Conservation (phyloP, 805 yeast genomes). For the Pichia paraexigua region DNA sequence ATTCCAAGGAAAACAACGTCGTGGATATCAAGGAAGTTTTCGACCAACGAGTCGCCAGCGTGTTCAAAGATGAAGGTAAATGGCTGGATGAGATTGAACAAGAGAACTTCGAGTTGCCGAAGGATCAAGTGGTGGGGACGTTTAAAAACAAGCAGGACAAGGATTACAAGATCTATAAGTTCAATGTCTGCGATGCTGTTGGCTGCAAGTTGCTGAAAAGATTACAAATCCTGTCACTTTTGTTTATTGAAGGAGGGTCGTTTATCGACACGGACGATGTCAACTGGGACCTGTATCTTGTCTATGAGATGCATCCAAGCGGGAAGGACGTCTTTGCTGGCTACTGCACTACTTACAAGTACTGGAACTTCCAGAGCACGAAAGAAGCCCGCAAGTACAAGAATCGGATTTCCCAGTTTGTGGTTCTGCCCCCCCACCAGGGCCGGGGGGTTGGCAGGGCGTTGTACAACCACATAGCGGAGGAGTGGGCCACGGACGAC, state of each 20-base stretch:
- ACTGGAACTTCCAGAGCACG: constrained; percentile 59
- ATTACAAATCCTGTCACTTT: constrained; percentile 68
- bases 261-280: constrained; percentile 71
- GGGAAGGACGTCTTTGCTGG: constrained; percentile 52
- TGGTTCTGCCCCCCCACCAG: constrained; percentile 81
- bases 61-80: constrained; percentile 52
- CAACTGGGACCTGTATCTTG: constrained; percentile 70
- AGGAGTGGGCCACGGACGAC: constrained; percentile 46
- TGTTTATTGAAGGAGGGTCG: constrained; percentile 92
- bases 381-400: constrained; percentile 39
- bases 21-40: constrained; percentile 37
- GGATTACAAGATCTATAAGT: constrained; percentile 44
- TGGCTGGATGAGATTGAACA: constrained; percentile 55
- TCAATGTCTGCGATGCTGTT: constrained; percentile 32
- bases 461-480: constrained; percentile 50
- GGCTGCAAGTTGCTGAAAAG: constrained; percentile 54
- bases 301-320: constrained; percentile 31
- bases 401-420: constrained; percentile 79
- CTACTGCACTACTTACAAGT: constrained; percentile 74
- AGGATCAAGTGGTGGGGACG: constrained; percentile 21
- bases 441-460: constrained; percentile 61
- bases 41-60: constrained; percentile 47
- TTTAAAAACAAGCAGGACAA: constrained; percentile 25
- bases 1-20: constrained; percentile 44
- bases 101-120: constrained; percentile 34